phyloP scores from a whole-genome alignment of 169 alveolate species.

The Plasmodium billcollinsi region DNA sequence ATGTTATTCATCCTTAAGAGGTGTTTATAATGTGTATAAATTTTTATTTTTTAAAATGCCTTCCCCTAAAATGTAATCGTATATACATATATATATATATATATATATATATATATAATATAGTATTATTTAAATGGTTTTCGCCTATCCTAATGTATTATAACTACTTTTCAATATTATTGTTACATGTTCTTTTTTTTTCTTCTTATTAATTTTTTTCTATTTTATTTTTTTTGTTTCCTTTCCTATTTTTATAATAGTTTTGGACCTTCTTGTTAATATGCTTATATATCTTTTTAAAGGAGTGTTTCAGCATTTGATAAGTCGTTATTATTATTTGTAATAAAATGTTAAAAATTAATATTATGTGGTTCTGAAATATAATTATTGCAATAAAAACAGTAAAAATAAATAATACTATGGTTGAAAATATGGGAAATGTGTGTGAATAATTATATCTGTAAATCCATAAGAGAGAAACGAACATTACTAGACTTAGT shows the following conservation, averaged over 20 bases:
- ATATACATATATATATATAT: too few species aligned
- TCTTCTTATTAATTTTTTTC: not conserved
- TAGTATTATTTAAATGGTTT: too few species aligned
- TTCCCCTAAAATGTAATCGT: too few species aligned
- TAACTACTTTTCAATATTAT: too few species aligned
- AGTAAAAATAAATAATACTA: constrained; percentile 31
- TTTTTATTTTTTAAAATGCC: too few species aligned
- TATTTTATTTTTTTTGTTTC: not conserved
- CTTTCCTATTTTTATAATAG: not conserved
- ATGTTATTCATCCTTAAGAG: too few species aligned
- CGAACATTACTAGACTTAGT: constrained; percentile 16
- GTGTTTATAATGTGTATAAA: too few species aligned
- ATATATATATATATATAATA: too few species aligned
- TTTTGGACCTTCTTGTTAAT: constrained; percentile 6
- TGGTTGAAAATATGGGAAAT: constrained; percentile 44
- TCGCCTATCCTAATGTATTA: too few species aligned
- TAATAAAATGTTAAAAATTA: constrained; percentile 8
- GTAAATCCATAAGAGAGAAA: constrained; percentile 42
- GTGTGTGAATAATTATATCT: constrained; percentile 34
- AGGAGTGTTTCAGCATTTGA: constrained; percentile 10
- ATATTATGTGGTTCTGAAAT: constrained; percentile 17
- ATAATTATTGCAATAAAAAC: constrained; percentile 18
- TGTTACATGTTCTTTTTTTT: not conserved
- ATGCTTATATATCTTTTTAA: not conserved
- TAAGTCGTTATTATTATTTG: constrained; percentile 3